Evolutionary conservation across 139 green algal genomes (phyloP), one percentile per base, ranked within the genome.

Genomic region (Coccomyxa sp.): DNA sequence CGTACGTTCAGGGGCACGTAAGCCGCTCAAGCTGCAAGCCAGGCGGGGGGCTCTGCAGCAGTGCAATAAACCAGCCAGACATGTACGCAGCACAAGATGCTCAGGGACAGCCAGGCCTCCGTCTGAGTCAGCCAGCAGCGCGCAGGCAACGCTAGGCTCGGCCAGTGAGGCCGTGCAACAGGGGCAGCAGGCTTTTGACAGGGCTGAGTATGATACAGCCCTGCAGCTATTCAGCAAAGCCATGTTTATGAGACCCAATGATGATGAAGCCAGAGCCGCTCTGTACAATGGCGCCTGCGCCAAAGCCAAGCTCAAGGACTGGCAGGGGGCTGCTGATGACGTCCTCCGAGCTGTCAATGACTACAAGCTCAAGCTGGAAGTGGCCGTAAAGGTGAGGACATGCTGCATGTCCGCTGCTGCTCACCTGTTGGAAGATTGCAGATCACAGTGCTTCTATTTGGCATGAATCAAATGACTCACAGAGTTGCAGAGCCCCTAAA

Each of bases 201-300:
- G 58, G 24, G 80, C 77, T 24, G 39, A 85, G 27, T 31, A 50
- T 36, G 76, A 79, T 8, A 80, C 82, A 7, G 95, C 94, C 14
- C 81, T 97, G 5, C 70, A 76, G 3, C 68, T 93, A 12, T 98
- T 97, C 80, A 76, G 90, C 27, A 34, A 73, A 7, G 92, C 93
- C 0, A 76, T 96, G 81, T 37, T 88, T 5, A 78, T 96, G 58
- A 82, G 86, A 18, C 94, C 96, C 14, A 94, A 75, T 39, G 80
- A 90, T 6, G 92, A 98, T 39, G 95, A 98, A 79, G 91, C 92
- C 3, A 70, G 87, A 9, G 95, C 96, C 31, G 95, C 95, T 6
- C 78, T 93, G 33, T 99, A 98, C 85, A 98, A 98, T 88, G 78
- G 86, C 31, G 96, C 93, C 31, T 99, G 96, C 75, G 91, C 86